These are phyloP conservation scores for slime mould (Dictyostelium discoideum) DNA, from an alignment of 78 protist species.

Conservation along the genomic window DNA sequence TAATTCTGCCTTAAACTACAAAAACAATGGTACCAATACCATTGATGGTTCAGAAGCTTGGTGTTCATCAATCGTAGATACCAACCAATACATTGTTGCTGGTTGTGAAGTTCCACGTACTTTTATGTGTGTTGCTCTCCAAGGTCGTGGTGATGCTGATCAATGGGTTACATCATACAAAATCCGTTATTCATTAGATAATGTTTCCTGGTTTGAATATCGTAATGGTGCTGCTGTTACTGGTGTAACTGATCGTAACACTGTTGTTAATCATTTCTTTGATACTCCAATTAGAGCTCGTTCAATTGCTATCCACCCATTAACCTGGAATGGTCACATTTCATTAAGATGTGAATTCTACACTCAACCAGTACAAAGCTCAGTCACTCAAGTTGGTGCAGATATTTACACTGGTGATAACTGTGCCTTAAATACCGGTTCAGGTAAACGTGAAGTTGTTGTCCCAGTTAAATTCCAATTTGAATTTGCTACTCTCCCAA, in stretches of 20 bases:
- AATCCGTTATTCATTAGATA: constrained; percentile 43
- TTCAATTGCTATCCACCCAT: constrained; percentile 46
- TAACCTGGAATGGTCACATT: constrained; percentile 14
- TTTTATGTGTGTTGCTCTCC: background rate
- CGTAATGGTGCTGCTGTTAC: background rate
- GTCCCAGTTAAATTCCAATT: constrained; percentile 1
- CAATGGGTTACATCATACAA: constrained; percentile 45
- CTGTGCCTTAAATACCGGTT: constrained; percentile 12
- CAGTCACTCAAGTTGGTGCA: background rate
- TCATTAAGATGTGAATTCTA: constrained; percentile 30
- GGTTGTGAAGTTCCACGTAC: constrained; percentile 16
- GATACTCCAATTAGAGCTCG: constrained; percentile 26
- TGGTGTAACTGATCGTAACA: background rate
- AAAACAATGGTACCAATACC: background rate
- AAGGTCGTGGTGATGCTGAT: constrained; percentile 55
- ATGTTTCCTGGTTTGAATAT: constrained; percentile 20
- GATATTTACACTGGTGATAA: constrained; percentile 14
- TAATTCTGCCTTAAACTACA: background rate
- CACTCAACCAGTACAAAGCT: background rate
- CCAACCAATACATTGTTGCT: constrained; percentile 28
- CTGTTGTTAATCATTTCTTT: constrained; percentile 3
- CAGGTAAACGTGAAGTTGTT: constrained; percentile 2
- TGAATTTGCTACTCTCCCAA: background rate
- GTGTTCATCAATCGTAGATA: constrained; percentile 13
- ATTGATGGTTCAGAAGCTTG: constrained; percentile 34